Conservation (phyloP, 139 green algal genomes). For the Tetraselmis striata region DNA sequence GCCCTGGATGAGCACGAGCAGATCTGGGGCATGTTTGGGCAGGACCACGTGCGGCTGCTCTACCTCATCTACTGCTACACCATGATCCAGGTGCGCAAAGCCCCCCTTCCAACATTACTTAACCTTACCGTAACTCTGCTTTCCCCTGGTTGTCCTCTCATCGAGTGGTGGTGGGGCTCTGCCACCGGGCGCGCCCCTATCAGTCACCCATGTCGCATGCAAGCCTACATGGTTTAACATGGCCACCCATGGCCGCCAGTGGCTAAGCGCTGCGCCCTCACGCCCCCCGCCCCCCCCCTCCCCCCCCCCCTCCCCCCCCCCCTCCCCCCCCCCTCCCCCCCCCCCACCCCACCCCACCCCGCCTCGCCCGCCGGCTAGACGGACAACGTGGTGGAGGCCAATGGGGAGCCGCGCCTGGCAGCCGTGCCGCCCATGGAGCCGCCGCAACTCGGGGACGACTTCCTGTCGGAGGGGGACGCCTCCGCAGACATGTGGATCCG, state of each 20-base stretch:
- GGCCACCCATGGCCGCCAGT: too few species aligned
- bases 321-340: too few species aligned
- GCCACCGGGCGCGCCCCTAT: too few species aligned
- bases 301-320: too few species aligned
- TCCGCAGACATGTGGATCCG: slow-evolving; percentile 13
- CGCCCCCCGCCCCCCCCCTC: too few species aligned
- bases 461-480: not conserved
- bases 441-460: not conserved
- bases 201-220: too few species aligned
- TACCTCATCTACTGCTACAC: slow-evolving; percentile 23
- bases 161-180: too few species aligned
- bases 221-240: too few species aligned
- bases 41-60: slow-evolving; percentile 18
- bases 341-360: too few species aligned
- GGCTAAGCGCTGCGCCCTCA: too few species aligned
- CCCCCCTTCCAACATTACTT: too few species aligned
- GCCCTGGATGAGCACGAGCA: not conserved
- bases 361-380: too few species aligned
- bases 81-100: not conserved
- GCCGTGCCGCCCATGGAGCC: not conserved
- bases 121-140: not conserved
- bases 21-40: not conserved
- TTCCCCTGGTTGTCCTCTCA: not conserved
- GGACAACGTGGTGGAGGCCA: slow-evolving; percentile 12
- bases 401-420: not conserved